These are phyloP conservation scores for Exidia glandulosa DNA, from an alignment of 768 basidiomycete species.

Conservation along the genomic window DNA sequence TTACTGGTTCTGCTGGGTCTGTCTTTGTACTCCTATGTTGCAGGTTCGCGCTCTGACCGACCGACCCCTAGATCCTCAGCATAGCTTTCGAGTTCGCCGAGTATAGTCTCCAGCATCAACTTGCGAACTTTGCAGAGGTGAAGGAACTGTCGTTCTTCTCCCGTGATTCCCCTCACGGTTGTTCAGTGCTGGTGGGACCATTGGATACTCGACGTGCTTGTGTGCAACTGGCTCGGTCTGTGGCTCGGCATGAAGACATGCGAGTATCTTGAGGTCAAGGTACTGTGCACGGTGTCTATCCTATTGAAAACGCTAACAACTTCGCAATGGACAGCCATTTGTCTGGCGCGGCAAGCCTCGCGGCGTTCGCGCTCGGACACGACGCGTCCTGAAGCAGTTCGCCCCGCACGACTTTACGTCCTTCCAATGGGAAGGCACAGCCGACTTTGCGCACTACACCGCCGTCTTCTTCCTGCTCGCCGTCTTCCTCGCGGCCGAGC, in stretches of 20 bases:
- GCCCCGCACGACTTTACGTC: conserved; percentile 82
- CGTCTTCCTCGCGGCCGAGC: conserved; percentile 72
- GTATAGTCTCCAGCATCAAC: conserved; percentile 77
- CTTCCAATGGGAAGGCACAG: conserved; percentile 78
- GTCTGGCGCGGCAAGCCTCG: conserved; percentile 78
- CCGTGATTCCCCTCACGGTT: conserved; percentile 6
- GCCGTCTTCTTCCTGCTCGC: conserved; percentile 65
- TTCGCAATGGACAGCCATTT: conserved; percentile 60
- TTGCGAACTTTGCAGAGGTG: conserved; percentile 84
- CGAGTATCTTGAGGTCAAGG: conserved; percentile 82
- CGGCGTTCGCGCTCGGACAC: conserved; percentile 69
- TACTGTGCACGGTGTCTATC: conserved; percentile 14
- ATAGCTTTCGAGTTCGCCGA: conserved; percentile 83
- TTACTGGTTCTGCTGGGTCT: conserved; percentile 91
- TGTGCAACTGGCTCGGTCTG: conserved; percentile 84
- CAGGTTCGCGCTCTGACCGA: neutral
- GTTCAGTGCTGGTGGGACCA: conserved; percentile 90
- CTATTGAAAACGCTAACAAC: neutral
- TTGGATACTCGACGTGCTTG: conserved; percentile 77
- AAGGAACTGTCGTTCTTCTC: neutral
- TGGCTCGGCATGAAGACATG: conserved; percentile 83
- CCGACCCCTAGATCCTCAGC: conserved; percentile 64
- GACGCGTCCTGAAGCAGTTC: conserved; percentile 71
- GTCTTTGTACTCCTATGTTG: conserved; percentile 6
- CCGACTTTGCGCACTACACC: conserved; percentile 63